Base-by-base conservation (phyloP, 2,329 filamentous ascomycete genomes). In the Xenoacremonium recifei region DNA sequence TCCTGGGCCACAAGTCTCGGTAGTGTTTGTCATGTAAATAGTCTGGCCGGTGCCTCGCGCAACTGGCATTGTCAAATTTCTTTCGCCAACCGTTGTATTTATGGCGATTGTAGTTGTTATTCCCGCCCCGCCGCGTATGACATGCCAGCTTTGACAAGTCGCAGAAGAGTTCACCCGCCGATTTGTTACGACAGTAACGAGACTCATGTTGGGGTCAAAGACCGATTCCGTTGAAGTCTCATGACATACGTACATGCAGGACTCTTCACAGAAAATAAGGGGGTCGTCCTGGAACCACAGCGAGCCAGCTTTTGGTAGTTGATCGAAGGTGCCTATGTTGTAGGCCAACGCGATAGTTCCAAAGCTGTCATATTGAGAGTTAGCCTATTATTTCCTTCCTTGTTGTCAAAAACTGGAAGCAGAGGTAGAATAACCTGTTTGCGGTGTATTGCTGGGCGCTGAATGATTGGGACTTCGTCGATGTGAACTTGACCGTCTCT, bases 391-490 rank as follows among this genome's bases (percentile, higher is more conserved):
- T 9, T 9, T 31, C 12, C 29, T 15, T 15, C n/a, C 17, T 15
- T 15, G 29, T n/a, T n/a, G n/a, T n/a, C 6, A 6, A 31, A 31
- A 7, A 15, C 29, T 15, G 17, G 29, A 31, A 7, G 29, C 13
- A 27, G 23, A 13, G 23, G 9, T 13, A 9, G 9, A 44, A 48
- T 37, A 20, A 59, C 63, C 57, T 60, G 32, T 69, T 67, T 4
- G 68, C 68, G 1, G 62, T 65, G 38, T 65, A 69, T 37, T 66
- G 54, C 30, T 66, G 55, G 18, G 65, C 62, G 15, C 42, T 55
- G 13, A 37, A 40, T 6, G 44, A 40, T 19, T 50, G 50, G 9
- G 36, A 39, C 5, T 44, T 50, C 18, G 41, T 37, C 3, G 44
- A 47, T 19, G 63, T 25, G 17, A 59, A 53, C 23, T 48, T 59